Base-by-base conservation (phyloP, 495 filamentous ascomycete species). In the Mycothermus thermophilus region DNA sequence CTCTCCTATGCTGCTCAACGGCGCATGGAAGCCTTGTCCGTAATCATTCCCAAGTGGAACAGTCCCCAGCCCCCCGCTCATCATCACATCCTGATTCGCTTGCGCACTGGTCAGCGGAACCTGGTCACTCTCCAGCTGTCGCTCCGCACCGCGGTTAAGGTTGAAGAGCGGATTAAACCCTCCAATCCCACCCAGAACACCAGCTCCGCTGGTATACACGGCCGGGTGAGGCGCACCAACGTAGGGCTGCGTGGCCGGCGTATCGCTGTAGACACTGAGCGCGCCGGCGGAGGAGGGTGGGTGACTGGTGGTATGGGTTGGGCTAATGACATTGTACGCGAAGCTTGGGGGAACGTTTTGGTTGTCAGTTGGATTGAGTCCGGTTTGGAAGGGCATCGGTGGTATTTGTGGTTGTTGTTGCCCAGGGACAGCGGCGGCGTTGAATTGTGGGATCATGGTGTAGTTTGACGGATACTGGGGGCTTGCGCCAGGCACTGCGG, bases 1-100 rank as follows among this genome's bases (percentile, higher is more conserved):
- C 36, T 62, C 57, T 18, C 58, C 60, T 15, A 66, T 66, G 16
- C 54, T 47, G 0, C 50, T 58, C 20, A 54, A 52, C 20, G 55
- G 52, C 16, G 50, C 35, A 22, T 47, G 25, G 16, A 54, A 64
- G 22, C 59, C 53, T 12, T 51, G 53, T 29, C 54, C 55, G 38
- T 63, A 67, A 23, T 62, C 59, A 27, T n/a, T n/a, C n/a, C n/a
- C n/a, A n/a, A n/a, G n/a, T n/a, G n/a, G n/a, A n/a, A n/a, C n/a
- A n/a, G n/a, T n/a, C n/a, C n/a, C n/a, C n/a, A n/a, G n/a, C n/a
- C n/a, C n/a, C n/a, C n/a, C n/a, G n/a, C n/a, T n/a, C n/a, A n/a
- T n/a, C n/a, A n/a, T n/a, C n/a, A n/a, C n/a, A n/a, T n/a, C n/a
- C n/a, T 63, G 59, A 29, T 60, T 52, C 40, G 58, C 60, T 9